Percentiles rank a stretch among this genome's conserved stretches.
These are phyloP conservation scores for Aspergillus nidulans DNA, from an alignment of 495 filamentous ascomycete species.

Conservation along the genomic window DNA sequence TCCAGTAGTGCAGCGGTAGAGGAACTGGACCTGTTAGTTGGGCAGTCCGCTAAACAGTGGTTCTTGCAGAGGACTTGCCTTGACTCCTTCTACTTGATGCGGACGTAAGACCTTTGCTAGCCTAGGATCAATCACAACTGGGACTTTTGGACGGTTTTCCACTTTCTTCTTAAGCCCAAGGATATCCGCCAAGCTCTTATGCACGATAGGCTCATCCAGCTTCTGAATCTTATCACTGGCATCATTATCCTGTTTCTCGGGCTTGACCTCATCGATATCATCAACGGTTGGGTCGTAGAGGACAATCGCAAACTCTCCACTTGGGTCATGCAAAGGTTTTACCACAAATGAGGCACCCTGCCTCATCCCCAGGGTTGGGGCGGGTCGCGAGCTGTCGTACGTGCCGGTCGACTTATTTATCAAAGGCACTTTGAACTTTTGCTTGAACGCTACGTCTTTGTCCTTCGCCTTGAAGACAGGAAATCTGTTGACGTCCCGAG, in stretches of 20 bases:
- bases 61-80: conserved; percentile 41
- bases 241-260: conserved; percentile 44
- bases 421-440: conserved; percentile 80
- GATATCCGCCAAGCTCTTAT: conserved; percentile 94
- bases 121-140: conserved; percentile 93
- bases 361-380: conserved; percentile 82
- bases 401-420: conserved; percentile 68
- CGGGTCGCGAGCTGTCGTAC: conserved; percentile 74
- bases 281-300: conserved; percentile 94
- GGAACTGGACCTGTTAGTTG: conserved; percentile 49
- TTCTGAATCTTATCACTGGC: conserved; percentile 50
- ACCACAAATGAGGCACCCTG: conserved; percentile 81
- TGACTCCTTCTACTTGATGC: conserved; percentile 97
- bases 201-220: conserved; percentile 76
- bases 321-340: conserved; percentile 89
- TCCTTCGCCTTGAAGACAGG: conserved; percentile 88
- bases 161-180: conserved; percentile 90
- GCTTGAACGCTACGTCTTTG: conserved; percentile 73
- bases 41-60: neutral
- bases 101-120: conserved; percentile 88
- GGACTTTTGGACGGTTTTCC: conserved; percentile 75
- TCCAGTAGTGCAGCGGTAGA: conserved; percentile 90
- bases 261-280: conserved; percentile 59
- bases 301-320: conserved; percentile 94
- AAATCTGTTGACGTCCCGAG: conserved; percentile 83